Percentiles rank a stretch among this genome's conserved stretches.
Evolutionary conservation across 1,139 yeast genomes (phyloP).

Genomic region (Suhomyces maxii): DNA sequence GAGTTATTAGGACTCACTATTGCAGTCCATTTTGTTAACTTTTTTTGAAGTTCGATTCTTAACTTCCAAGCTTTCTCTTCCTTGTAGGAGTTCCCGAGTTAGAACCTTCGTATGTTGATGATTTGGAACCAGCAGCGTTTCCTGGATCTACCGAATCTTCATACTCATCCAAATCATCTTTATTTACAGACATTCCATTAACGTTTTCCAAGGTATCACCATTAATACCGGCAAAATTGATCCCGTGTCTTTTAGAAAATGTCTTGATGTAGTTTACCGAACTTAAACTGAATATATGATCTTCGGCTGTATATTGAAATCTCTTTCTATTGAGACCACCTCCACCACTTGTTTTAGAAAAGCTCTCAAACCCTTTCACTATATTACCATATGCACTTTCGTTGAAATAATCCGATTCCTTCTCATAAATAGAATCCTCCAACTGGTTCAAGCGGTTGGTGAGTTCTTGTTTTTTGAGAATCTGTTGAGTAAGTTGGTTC

Average conservation of each 20-base stretch:
- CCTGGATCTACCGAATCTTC: conserved; percentile 46
- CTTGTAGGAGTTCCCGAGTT: conserved; percentile 31
- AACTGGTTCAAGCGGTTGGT: conserved; percentile 61
- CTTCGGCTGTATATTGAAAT: conserved; percentile 69
- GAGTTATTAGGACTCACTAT: too few relatives aligned
- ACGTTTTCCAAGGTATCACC: conserved; percentile 9
- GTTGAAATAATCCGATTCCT: conserved; percentile 76
- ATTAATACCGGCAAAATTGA: conserved; percentile 10
- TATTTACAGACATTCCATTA: conserved; percentile 11
- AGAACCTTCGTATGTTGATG: conserved; percentile 4
- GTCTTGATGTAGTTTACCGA: conserved; percentile 71
- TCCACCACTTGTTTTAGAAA: conserved; percentile 50
- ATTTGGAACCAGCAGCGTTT: conserved; percentile 9
- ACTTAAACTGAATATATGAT: conserved; percentile 80
- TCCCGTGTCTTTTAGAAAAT: conserved; percentile 42
- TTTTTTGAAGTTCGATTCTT: neutral
- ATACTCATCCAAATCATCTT: conserved; percentile 46
- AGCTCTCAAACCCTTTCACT: conserved; percentile 85
- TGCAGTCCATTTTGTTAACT: too few relatives aligned
- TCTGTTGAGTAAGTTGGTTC: conserved; percentile 64
- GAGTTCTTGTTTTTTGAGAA: conserved; percentile 62
- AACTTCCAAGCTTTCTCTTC: conserved; percentile 33
- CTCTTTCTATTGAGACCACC: conserved; percentile 49
- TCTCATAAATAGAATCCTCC: conserved; percentile 81
- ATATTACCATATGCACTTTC: conserved; percentile 75